Evolutionary conservation across 768 basidiomycete species (phyloP).

Genomic region (Suillus subluteus): DNA sequence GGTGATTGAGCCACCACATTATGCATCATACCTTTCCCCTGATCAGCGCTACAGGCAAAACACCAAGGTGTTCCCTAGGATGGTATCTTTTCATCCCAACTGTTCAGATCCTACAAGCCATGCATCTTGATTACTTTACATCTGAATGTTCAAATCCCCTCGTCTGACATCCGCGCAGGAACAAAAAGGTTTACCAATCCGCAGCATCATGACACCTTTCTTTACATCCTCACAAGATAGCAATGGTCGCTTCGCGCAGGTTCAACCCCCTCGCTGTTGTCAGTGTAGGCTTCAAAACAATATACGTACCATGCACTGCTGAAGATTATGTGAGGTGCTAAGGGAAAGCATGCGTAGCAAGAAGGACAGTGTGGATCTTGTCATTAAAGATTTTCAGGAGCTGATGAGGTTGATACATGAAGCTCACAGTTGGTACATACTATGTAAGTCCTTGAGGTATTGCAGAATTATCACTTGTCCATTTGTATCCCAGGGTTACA

Average conservation of each 20-base stretch:
- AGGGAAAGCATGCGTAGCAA: constrained; percentile 44
- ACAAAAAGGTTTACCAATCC: constrained; percentile 51
- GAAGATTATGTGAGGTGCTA: constrained; percentile 44
- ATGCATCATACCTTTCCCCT: not conserved
- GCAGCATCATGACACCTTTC: constrained; percentile 50
- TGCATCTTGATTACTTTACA: constrained; percentile 32
- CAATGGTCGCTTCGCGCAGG: constrained; percentile 69
- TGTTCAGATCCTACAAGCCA: constrained; percentile 70
- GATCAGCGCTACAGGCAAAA: constrained; percentile 51
- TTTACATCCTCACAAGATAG: constrained; percentile 47
- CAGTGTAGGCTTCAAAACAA: constrained; percentile 54
- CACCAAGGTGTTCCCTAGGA: constrained; percentile 67
- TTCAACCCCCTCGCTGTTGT: constrained; percentile 60
- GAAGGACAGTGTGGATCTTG: constrained; percentile 57
- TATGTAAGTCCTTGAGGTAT: not conserved
- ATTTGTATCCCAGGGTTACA: not conserved
- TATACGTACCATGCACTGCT: constrained; percentile 56
- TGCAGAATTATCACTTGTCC: not conserved
- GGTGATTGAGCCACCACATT: constrained; percentile 38
- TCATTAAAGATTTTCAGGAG: constrained; percentile 55
- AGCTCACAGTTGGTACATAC: constrained; percentile 14
- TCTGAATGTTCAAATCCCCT: not conserved
- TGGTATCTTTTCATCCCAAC: constrained; percentile 58
- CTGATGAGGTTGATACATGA: constrained; percentile 37
- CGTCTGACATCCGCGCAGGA: constrained; percentile 28